phyloP scores from a whole-genome alignment of 164 flowering plant genomes.

The Pachysandra terminalis region DNA sequence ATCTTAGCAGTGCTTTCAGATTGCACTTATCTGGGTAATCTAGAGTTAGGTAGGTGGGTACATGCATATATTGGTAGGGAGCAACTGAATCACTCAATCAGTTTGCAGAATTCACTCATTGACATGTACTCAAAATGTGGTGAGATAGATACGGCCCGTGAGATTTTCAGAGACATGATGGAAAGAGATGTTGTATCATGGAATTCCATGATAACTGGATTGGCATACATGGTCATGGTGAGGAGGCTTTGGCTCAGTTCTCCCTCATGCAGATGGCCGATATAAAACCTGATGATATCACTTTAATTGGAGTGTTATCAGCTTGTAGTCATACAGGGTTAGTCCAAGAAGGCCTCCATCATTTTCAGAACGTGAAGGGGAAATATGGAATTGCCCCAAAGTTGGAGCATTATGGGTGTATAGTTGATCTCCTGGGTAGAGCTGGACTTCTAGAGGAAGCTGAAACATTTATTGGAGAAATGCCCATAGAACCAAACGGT shows the following conservation, averaged over 20 bases:
- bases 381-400: constrained; percentile 6
- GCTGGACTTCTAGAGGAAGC: constrained; percentile 13
- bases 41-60: constrained; percentile 7
- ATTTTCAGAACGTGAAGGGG: constrained; percentile 2
- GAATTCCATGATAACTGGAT: not conserved
- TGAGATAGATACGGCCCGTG: not conserved
- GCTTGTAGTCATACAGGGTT: constrained; percentile 15
- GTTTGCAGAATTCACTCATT: constrained; percentile 12
- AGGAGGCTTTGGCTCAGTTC: constrained; percentile 4
- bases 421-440: constrained; percentile 13
- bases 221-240: constrained; percentile 8
- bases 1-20: constrained; percentile 13
- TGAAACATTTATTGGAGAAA: constrained; percentile 7
- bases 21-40: constrained; percentile 8
- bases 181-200: constrained; percentile 1
- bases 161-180: not conserved
- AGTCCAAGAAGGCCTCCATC: constrained; percentile 7
- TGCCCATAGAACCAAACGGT: constrained; percentile 13
- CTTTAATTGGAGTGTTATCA: constrained; percentile 7
- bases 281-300: constrained; percentile 4
- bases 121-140: constrained; percentile 20
- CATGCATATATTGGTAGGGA: constrained; percentile 8
- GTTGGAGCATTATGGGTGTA: constrained; percentile 13
- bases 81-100: not conserved
- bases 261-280: constrained; percentile 4